Percentiles rank a stretch among this genome's conserved stretches.
Evolutionary conservation across 2,329 filamentous ascomycete species (phyloP).

Genomic region (Lachnellula subtilissima): DNA sequence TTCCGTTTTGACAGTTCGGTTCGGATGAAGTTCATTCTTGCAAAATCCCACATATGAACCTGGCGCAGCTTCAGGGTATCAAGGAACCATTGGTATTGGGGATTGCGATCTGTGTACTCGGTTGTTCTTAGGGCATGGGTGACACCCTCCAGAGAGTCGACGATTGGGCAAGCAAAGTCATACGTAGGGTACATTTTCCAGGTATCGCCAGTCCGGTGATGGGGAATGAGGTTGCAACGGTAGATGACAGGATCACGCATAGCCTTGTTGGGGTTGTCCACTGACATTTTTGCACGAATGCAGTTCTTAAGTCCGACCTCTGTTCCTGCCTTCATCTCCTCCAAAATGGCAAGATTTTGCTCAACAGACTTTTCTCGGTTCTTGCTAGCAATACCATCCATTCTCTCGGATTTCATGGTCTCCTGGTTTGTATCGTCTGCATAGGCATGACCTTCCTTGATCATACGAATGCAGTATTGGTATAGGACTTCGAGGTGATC

Average conservation of each 20-base stretch:
- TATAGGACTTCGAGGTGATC: slow-evolving; percentile 95
- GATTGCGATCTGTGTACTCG: slow-evolving; percentile 83
- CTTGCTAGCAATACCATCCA: slow-evolving; percentile 76
- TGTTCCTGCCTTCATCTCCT: slow-evolving; percentile 86
- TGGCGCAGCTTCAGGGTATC: slow-evolving; percentile 67
- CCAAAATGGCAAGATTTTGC: slow-evolving; percentile 80
- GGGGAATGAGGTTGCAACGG: slow-evolving; percentile 85
- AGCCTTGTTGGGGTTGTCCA: slow-evolving; percentile 90
- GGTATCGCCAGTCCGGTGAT: slow-evolving; percentile 72
- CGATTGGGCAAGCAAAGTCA: slow-evolving; percentile 78
- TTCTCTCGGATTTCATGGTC: slow-evolving; percentile 79
- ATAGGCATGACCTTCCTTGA: slow-evolving; percentile 83
- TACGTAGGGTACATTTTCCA: slow-evolving; percentile 90
- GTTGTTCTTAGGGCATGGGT: slow-evolving; percentile 80
- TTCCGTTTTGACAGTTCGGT: slow-evolving; percentile 84
- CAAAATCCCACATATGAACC: slow-evolving; percentile 82
- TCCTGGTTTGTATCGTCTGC: slow-evolving; percentile 92
- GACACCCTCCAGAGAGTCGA: slow-evolving; percentile 76
- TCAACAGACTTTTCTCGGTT: slow-evolving; percentile 74
- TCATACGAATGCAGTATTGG: slow-evolving; percentile 76
- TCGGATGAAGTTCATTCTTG: slow-evolving; percentile 76
- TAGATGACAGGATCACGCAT: slow-evolving; percentile 97
- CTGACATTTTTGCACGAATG: slow-evolving; percentile 90
- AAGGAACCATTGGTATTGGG: slow-evolving; percentile 83
- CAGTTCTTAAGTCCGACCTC: slow-evolving; percentile 79